A percentile compares a stretch with the other conserved stretches of the same genome.
These are phyloP conservation scores for Solanum pimpinellifolium DNA, from an alignment of 257 asterid genomes.

Conservation along the genomic window DNA sequence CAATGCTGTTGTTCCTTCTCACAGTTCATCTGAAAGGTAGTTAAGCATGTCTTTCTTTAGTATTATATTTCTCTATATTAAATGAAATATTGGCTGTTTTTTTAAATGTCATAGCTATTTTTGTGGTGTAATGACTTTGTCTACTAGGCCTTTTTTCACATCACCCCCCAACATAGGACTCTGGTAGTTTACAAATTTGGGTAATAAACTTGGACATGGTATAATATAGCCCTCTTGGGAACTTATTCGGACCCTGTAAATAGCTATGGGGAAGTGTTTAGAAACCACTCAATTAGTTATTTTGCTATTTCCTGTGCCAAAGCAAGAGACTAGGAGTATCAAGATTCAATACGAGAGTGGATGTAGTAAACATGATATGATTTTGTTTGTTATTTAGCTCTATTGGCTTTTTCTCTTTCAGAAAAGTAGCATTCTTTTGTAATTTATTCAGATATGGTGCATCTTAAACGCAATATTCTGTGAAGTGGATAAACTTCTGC, in stretches of 20 bases:
- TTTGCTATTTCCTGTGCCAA: not conserved
- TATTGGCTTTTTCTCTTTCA: not conserved
- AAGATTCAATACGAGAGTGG: not conserved
- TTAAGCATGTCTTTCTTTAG: not conserved
- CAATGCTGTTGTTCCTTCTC: constrained; percentile 37
- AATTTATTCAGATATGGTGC: not conserved
- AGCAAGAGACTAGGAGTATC: not conserved
- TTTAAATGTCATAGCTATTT: not conserved
- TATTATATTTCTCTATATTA: constrained; percentile 2
- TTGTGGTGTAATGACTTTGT: not conserved
- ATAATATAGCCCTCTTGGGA: not conserved
- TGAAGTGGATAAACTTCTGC: not conserved
- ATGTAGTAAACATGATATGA: not conserved
- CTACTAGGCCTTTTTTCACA: not conserved
- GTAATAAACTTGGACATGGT: not conserved
- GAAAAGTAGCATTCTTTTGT: not conserved
- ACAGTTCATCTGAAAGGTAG: constrained; percentile 67
- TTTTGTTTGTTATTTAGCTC: not conserved
- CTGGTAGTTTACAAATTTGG: not conserved
- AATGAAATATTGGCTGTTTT: not conserved
- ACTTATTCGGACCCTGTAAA: not conserved
- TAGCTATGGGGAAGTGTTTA: not conserved
- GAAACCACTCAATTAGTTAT: not conserved
- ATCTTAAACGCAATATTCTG: not conserved
- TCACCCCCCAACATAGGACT: not conserved